A percentile compares a stretch with the other conserved stretches of the same genome.
These are phyloP conservation scores for Lactarius sp. DNA, from an alignment of 768 basidiomycete genomes.

Conservation along the genomic window DNA sequence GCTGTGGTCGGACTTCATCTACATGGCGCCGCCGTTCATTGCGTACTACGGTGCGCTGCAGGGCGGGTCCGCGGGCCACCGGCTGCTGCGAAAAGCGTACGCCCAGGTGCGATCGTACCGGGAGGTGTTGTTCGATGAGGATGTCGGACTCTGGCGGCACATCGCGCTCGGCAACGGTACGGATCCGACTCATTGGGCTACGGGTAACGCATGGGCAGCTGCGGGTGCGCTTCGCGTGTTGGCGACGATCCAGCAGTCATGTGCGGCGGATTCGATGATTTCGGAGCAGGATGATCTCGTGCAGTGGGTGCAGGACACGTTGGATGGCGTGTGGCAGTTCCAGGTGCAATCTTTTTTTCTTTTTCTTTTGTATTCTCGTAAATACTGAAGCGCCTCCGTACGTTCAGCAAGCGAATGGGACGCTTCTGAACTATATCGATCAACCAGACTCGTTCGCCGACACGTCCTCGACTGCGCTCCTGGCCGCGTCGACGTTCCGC, in stretches of 20 bases:
- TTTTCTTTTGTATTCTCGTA: not conserved
- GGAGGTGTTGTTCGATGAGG: slow-evolving; percentile 40
- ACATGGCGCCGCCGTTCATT: slow-evolving; percentile 63
- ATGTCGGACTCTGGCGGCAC: slow-evolving; percentile 52
- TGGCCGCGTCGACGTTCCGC: slow-evolving; percentile 54
- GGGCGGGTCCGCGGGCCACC: slow-evolving; percentile 33
- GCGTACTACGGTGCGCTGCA: slow-evolving; percentile 55
- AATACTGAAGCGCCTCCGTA: too few relatives aligned
- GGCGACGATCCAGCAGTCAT: slow-evolving; percentile 46
- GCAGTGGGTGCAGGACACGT: slow-evolving; percentile 50
- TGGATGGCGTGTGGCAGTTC: slow-evolving; percentile 38
- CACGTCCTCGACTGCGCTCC: slow-evolving; percentile 49
- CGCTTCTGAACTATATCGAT: slow-evolving; percentile 50
- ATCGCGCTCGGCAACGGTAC: slow-evolving; percentile 42
- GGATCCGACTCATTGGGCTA: slow-evolving; percentile 54
- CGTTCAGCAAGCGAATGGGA: slow-evolving; percentile 40
- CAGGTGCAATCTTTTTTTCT: slow-evolving; percentile 35
- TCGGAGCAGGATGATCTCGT: slow-evolving; percentile 42
- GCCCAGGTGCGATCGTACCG: slow-evolving; percentile 55
- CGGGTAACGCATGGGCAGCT: slow-evolving; percentile 70
- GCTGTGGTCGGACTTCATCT: slow-evolving; percentile 55
- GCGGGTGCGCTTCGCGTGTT: slow-evolving; percentile 62
- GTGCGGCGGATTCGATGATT: slow-evolving; percentile 34
- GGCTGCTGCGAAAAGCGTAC: slow-evolving; percentile 46
- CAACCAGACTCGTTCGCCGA: slow-evolving; percentile 48